Percentiles rank a stretch among this genome's conserved stretches.
Evolutionary conservation across 192 early-diverging fungal genomes (phyloP).

Genomic region (Backusella luteola): DNA sequence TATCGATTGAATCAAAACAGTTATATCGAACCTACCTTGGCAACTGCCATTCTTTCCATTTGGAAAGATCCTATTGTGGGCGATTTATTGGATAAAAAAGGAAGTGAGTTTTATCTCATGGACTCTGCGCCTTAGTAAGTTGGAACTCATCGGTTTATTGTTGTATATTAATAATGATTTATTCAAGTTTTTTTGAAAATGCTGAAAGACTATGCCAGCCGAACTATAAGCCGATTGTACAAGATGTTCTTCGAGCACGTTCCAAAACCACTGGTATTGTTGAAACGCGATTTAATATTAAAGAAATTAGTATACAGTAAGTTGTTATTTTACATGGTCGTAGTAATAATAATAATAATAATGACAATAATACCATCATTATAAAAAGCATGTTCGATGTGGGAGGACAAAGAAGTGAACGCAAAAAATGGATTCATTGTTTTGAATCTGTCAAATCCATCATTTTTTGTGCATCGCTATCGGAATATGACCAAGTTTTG

Average conservation of each 20-base stretch:
- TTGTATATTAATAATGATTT: neutral
- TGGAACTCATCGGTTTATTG: neutral
- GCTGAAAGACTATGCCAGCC: conserved; percentile 80
- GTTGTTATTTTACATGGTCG: too few species aligned
- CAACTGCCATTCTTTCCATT: conserved; percentile 65
- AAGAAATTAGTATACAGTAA: conserved; percentile 84
- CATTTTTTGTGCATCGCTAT: conserved; percentile 84
- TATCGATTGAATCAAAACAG: conserved; percentile 6
- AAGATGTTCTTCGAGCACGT: conserved; percentile 94
- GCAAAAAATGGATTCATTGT: conserved; percentile 77
- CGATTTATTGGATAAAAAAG: conserved; percentile 62
- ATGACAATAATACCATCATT: neutral
- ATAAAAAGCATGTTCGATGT: conserved; percentile 68
- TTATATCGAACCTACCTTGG: conserved; percentile 40
- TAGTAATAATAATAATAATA: neutral
- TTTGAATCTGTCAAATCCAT: conserved; percentile 78
- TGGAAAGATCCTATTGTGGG: conserved; percentile 71
- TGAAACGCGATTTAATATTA: conserved; percentile 92
- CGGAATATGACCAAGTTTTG: conserved; percentile 84
- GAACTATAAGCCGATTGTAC: conserved; percentile 88
- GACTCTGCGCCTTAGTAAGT: conserved; percentile 89
- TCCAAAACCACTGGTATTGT: conserved; percentile 97
- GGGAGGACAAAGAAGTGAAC: conserved; percentile 69
- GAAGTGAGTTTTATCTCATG: conserved; percentile 85
- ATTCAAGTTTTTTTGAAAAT: conserved; percentile 91